Evolutionary conservation across 805 yeast species (phyloP), one percentile per base, ranked within the genome.

Genomic region (Ogataea populi-albae): DNA sequence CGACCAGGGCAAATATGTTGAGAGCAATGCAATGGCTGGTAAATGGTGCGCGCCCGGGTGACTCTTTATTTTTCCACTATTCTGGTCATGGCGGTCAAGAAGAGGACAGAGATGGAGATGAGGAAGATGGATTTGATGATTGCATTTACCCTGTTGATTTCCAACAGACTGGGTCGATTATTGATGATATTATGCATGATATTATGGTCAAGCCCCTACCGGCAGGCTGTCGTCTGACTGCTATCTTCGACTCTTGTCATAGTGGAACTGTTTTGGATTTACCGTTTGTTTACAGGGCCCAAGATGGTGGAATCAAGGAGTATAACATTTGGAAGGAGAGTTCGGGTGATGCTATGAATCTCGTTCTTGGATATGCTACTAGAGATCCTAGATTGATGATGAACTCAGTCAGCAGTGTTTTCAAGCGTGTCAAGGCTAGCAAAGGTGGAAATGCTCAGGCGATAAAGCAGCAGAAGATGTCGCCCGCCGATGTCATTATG

Each of bases 71-170:
- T 49, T 77, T 86, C 69, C 95, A 86, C 57, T 86, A 81, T 55
- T 82, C 93, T 0, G 93, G 95, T 6, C 95, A 86, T 54, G 95
- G 95, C 20, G 87, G 93, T 2, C 83, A 79, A 52, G 75, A 78
- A 4, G 61, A 66, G 30, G 95, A 86, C 56, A 53, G 63, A 21
- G 65, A 62, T 38, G 66, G 66, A 17, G 65, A 61, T 35, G 66
- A 62, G 35, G 51, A 43, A 2, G 61, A 56, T 38, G 67, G 66
- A n/a, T 47, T 33, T 37, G 67, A 61, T 38, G 65, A 61, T 50
- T 55, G 62, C 33, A 60, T 61, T 28, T 61, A 61, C 41, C 66
- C 66, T 11, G 62, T 61, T 11, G 67, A 61, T 44, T 85, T 78
- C 54, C 73, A 82, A 58, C 59, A 57, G 5, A 67, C 70, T 3